phyloP scores from a whole-genome alignment of 192 early-diverging fungal species.

The Coemansia sp. region DNA sequence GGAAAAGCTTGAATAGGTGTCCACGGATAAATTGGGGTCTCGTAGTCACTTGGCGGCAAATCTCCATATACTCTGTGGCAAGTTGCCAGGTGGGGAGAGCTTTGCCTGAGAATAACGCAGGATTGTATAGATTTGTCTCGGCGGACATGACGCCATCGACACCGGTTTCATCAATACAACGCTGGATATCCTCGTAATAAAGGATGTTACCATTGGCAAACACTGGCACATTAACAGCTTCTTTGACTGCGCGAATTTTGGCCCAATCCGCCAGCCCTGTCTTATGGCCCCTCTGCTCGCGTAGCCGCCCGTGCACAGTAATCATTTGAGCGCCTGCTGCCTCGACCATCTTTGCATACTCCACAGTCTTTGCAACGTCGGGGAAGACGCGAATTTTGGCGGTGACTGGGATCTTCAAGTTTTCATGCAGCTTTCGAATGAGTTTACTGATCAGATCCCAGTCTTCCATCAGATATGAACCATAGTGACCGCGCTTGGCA shows the following conservation, averaged over 20 bases:
- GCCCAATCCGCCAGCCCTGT: slow-evolving; percentile 97
- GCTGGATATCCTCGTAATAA: slow-evolving; percentile 84
- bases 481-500: slow-evolving; percentile 87
- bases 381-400: slow-evolving; percentile 94
- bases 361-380: slow-evolving; percentile 85
- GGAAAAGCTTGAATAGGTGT: slow-evolving; percentile 94
- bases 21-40: slow-evolving; percentile 70
- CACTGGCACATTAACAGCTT: slow-evolving; percentile 84
- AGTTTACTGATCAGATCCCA: slow-evolving; percentile 69
- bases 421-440: slow-evolving; percentile 74
- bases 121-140: slow-evolving; percentile 84
- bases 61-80: slow-evolving; percentile 87
- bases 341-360: slow-evolving; percentile 96
- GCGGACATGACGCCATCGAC: slow-evolving; percentile 96
- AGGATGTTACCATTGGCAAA: slow-evolving; percentile 98
- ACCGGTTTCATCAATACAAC: slow-evolving; percentile 80
- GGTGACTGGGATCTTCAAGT: slow-evolving; percentile 86
- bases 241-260: slow-evolving; percentile 81
- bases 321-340: slow-evolving; percentile 87
- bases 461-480: slow-evolving; percentile 92
- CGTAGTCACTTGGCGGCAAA: slow-evolving; percentile 68
- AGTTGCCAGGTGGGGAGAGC: slow-evolving; percentile 72
- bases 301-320: slow-evolving; percentile 89
- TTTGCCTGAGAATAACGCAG: slow-evolving; percentile 73
- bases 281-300: slow-evolving; percentile 96